Evolutionary conservation across 2,329 filamentous ascomycete genomes (phyloP), one percentile per base, ranked within the genome.

Genomic region (Fusarium sp.): DNA sequence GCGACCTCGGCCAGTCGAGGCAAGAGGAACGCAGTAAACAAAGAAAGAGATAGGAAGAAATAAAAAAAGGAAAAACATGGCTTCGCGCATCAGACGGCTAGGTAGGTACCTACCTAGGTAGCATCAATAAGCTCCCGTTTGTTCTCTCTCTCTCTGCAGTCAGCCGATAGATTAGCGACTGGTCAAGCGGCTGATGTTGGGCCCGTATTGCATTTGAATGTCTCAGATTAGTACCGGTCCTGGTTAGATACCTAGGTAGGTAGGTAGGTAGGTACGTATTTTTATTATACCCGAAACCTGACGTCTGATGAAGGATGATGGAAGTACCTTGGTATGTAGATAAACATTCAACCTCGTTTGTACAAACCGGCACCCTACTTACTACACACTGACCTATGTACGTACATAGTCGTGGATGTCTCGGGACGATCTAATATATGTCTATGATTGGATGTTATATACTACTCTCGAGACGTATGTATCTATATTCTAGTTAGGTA

Each of bases 161-260:
- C 58, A 70, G 46, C 63, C 67, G 67, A 47, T 60, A 55, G 48
- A 50, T 43, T 51, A 50, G 49, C 23, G 32, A 47, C 64, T 43
- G 41, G 27, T 46, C 50, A 50, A 51, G 56, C 46, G 55, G 56
- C 46, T 59, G 23, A 28, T 54, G 58, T 55, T 47, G 46, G 23
- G 43, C 27, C 27, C 30, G 47, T 53, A 28, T 45, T 25, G 40
- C 48, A 53, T 59, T 55, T 20, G 21, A 30, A 58, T 59, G 50
- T 55, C 41, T 56, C 42, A 56, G 42, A 37, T 47, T 42, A 21
- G 18, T 21, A 25, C 30, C 18, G 49, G 49, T 18, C 23, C 23
- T 40, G 32, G 32, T 51, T 40, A 40, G 32, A n/a, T 20, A 21
- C 1, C 4, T 21, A 37, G 4, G 16, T 18, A 23, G 34, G 34